Percentiles rank a stretch among this genome's conserved stretches.
Conservation (phyloP, 2,329 filamentous ascomycete species). For the Parasarocladium wereldwijsianum region DNA sequence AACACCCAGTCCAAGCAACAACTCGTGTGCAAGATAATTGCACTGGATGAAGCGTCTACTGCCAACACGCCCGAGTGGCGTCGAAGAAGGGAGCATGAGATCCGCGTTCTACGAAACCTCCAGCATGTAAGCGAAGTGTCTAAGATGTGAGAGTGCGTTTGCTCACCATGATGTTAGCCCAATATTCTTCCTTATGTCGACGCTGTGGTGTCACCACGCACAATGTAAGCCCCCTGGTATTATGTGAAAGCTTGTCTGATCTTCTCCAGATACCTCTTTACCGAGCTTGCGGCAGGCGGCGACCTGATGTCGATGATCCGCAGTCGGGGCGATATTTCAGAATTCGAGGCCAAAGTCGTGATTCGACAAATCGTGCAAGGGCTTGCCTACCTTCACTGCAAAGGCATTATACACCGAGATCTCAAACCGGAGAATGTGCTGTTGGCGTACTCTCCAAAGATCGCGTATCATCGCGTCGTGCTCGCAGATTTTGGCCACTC, state of each 20-base stretch:
- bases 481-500: slow-evolving; percentile 38
- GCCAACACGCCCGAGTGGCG: slow-evolving; percentile 14
- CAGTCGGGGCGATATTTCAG: slow-evolving; percentile 19
- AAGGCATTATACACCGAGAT: slow-evolving; percentile 35
- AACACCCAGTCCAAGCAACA: slow-evolving; percentile 39
- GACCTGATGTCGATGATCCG: slow-evolving; percentile 35
- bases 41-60: slow-evolving; percentile 22
- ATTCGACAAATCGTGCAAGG: slow-evolving; percentile 31
- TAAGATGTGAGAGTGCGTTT: background rate
- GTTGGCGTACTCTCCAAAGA: slow-evolving; percentile 27
- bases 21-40: slow-evolving; percentile 54
- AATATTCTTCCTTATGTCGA: slow-evolving; percentile 38
- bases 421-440: slow-evolving; percentile 41
- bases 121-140: slow-evolving; percentile 30
- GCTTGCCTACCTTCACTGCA: slow-evolving; percentile 31
- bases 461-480: slow-evolving; percentile 28
- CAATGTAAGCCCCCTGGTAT: slow-evolving; percentile 22
- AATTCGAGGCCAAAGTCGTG: slow-evolving; percentile 28
- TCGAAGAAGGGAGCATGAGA: slow-evolving; percentile 28
- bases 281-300: slow-evolving; percentile 39
- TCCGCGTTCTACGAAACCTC: slow-evolving; percentile 35
- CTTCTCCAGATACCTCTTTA: slow-evolving; percentile 41
- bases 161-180: slow-evolving; percentile 23
- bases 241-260: no score
- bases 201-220: slow-evolving; percentile 31